Conservation (phyloP, 2,329 filamentous ascomycete genomes). For the Aspergillus hortae region DNA sequence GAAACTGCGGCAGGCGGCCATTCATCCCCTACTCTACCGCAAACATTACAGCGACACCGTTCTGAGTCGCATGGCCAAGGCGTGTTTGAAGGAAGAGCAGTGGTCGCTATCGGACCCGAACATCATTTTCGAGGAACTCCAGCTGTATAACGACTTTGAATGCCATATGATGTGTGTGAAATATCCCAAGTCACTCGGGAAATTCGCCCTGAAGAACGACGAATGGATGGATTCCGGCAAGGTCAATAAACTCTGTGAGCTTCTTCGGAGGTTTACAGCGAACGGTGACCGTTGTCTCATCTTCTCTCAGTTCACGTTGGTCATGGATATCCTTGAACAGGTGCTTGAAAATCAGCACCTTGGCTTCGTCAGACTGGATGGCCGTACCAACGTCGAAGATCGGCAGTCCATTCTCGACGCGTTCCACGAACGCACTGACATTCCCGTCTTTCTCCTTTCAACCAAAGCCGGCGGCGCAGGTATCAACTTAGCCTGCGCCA, state of each 20-base stretch:
- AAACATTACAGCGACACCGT: slow-evolving; percentile 72
- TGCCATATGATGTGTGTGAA: slow-evolving; percentile 57
- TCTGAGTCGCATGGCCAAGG: slow-evolving; percentile 72
- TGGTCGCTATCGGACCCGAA: slow-evolving; percentile 50
- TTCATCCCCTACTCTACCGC: slow-evolving; percentile 85
- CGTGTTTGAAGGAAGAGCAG: slow-evolving; percentile 67
- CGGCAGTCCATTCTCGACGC: slow-evolving; percentile 85
- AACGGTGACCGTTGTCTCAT: slow-evolving; percentile 85
- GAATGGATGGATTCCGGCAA: slow-evolving; percentile 78
- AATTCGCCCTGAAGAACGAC: slow-evolving; percentile 56
- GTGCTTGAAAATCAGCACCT: slow-evolving; percentile 72
- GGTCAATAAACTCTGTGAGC: slow-evolving; percentile 71
- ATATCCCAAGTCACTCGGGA: slow-evolving; percentile 50
- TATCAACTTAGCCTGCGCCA: slow-evolving; percentile 91
- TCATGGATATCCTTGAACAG: slow-evolving; percentile 84
- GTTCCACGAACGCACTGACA: slow-evolving; percentile 71
- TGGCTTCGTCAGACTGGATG: slow-evolving; percentile 80
- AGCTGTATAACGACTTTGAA: slow-evolving; percentile 58
- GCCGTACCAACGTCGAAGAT: slow-evolving; percentile 73
- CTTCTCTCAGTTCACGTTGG: slow-evolving; percentile 89
- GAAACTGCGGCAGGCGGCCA: slow-evolving; percentile 85
- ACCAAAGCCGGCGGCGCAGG: slow-evolving; percentile 95
- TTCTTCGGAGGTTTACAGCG: slow-evolving; percentile 68
- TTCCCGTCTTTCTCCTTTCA: slow-evolving; percentile 87
- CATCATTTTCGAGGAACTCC: slow-evolving; percentile 53